These are phyloP conservation scores for Protomyces arabidopsidicola DNA, from an alignment of 1,139 yeast species.

Conservation along the genomic window DNA sequence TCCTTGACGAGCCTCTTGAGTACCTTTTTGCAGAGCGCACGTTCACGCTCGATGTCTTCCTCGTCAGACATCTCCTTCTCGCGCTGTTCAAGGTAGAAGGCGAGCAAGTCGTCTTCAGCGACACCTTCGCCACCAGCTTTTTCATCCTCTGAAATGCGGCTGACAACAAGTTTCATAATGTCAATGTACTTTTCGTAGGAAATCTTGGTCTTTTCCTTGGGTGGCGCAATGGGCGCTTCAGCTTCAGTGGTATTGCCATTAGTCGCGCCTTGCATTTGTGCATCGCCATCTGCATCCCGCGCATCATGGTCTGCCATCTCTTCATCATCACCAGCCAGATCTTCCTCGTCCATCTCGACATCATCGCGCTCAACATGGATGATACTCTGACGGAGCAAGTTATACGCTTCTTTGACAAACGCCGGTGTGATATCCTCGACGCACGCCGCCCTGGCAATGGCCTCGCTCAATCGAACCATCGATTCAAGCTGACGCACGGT, in stretches of 20 bases:
- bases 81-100: conserved; percentile 73
- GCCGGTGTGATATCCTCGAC: conserved; percentile 80
- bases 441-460: conserved; percentile 96
- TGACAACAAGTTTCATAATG: conserved; percentile 76
- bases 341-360: conserved; percentile 73
- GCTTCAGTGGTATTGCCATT: conserved; percentile 15
- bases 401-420: conserved; percentile 91
- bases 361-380: conserved; percentile 94
- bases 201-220: conserved; percentile 50
- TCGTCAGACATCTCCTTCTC: conserved; percentile 70
- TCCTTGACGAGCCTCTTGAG: conserved; percentile 80
- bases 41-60: conserved; percentile 65
- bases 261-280: conserved; percentile 16
- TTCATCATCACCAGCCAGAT: conserved; percentile 36
- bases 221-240: conserved; percentile 24
- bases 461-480: conserved; percentile 88
- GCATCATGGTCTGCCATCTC: conserved; percentile 31
- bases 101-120: conserved; percentile 63
- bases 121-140: conserved; percentile 62
- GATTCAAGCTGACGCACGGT: conserved; percentile 94
- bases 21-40: conserved; percentile 71
- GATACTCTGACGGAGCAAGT: conserved; percentile 80
- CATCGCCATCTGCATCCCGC: conserved; percentile 25
- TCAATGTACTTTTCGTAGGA: conserved; percentile 81
- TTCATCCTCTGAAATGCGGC: conserved; percentile 54